Percentiles rank a stretch among this genome's conserved stretches.
Conservation (phyloP, 2,329 filamentous ascomycete genomes). For the Beauveria medogensis region DNA sequence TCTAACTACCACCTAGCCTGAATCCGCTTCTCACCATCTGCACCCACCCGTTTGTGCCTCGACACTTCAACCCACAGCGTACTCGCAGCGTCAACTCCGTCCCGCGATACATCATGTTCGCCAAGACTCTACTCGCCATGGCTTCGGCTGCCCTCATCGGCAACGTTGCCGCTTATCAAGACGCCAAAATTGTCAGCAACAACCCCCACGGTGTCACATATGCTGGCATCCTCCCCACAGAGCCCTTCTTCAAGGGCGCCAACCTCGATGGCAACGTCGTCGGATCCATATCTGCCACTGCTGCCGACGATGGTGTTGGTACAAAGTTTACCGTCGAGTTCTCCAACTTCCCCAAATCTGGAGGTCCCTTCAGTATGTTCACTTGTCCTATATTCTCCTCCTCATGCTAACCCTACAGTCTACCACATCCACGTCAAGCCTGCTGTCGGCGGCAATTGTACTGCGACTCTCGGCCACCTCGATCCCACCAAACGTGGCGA, state of each 20-base stretch:
- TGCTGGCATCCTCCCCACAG: slow-evolving; percentile 46
- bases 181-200: slow-evolving; percentile 43
- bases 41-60: background rate
- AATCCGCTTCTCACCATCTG: background rate
- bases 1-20: background rate
- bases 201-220: slow-evolving; percentile 50
- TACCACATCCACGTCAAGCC: slow-evolving; percentile 66
- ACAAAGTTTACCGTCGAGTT: slow-evolving; percentile 48
- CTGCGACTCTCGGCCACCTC: slow-evolving; percentile 56
- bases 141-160: slow-evolving; percentile 22
- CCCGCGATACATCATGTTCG: slow-evolving; percentile 13
- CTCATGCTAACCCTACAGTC: slow-evolving; percentile 31
- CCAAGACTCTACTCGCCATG: slow-evolving; percentile 18
- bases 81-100: too few species aligned
- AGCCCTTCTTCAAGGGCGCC: slow-evolving; percentile 41
- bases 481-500: slow-evolving; percentile 63
- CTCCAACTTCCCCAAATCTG: slow-evolving; percentile 47
- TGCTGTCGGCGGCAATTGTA: slow-evolving; percentile 67
- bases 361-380: slow-evolving; percentile 52
- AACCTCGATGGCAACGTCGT: slow-evolving; percentile 45
- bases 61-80: background rate
- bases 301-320: slow-evolving; percentile 42
- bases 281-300: slow-evolving; percentile 40
- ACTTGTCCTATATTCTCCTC: background rate
- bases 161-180: slow-evolving; percentile 21